Evolutionary conservation across 2,329 filamentous ascomycete species (phyloP), one percentile per base, ranked within the genome.

Genomic region (Aspergillus pseudonomiae): DNA sequence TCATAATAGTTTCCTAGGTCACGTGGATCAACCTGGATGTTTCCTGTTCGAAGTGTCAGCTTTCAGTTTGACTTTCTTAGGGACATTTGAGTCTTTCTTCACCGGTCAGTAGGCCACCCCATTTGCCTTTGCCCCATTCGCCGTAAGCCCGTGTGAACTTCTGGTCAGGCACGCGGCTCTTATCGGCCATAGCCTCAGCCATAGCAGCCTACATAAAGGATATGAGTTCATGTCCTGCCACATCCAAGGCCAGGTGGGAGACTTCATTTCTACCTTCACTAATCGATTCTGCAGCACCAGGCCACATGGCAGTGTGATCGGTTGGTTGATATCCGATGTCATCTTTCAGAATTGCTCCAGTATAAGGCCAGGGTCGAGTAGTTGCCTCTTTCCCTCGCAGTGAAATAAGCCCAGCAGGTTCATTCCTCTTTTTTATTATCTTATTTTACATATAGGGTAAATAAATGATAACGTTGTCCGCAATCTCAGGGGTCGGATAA

Each of bases 91-190:
- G 6, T 41, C 16, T n/a, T 6, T 6, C 7, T 1, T 41, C 41
- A 61, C 62, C 62, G 3, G 62, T 64, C n/a, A 64, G 39, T 6
- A 61, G 24, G 32, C 46, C 45, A 4, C 62, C 62, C 59, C 59
- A 61, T 9, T 48, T 45, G 6, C 62, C 62, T 3, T 34, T 57
- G 2, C 48, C 59, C 62, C 62, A 64, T 28, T 61, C 45, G 16
- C 39, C 53, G 36, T 64, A 64, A 7, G 55, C 36, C 19, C 48
- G 45, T 34, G n/a, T 59, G 19, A 48, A 59, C n/a, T 32, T 43
- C 45, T 39, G 43, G 4, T 32, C 46, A 11, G 61, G 61, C 16
- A 55, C 21, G 19, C 32, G 36, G 9, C 24, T 46, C 16, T 43
- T 32, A 48, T 41, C 39, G 7, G 61, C 57, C 57, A 63, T 55